Percentiles rank a stretch among this genome's conserved stretches.
Evolutionary conservation across 441 rosid genomes (phyloP).

Genomic region (Manihot esculenta): DNA sequence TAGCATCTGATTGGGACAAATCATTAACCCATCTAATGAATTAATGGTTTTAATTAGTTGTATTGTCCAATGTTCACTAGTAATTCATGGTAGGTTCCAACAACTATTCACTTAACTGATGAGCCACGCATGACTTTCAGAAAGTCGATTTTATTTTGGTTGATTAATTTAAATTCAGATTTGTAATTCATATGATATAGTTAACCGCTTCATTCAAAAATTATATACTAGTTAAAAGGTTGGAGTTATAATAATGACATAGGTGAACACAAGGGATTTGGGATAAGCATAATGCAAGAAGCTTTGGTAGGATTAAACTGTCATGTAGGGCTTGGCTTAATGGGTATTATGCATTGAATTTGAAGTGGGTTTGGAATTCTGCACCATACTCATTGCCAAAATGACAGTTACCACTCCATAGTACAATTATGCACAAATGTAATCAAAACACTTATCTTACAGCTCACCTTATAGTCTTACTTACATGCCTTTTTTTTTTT

Average conservation of each 20-base stretch:
- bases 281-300: too few relatives aligned
- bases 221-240: too few relatives aligned
- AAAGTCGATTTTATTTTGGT: too few relatives aligned
- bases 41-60: neutral
- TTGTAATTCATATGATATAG: too few relatives aligned
- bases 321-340: conserved; percentile 15
- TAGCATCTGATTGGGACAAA: too few relatives aligned
- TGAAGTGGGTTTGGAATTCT: conserved; percentile 13
- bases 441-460: neutral
- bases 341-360: too few relatives aligned
- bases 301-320: conserved; percentile 10
- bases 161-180: too few relatives aligned
- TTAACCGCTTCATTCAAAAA: too few relatives aligned
- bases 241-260: too few relatives aligned
- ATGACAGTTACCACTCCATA: neutral
- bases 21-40: too few relatives aligned
- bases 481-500: neutral
- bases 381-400: conserved; percentile 11
- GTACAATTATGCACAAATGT: conserved; percentile 2
- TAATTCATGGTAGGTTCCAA: neutral
- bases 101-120: neutral
- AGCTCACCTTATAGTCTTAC: neutral
- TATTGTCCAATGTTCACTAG: neutral
- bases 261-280: too few relatives aligned
- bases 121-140: conserved; percentile 9